Conservation (phyloP, 2,329 filamentous ascomycete species). For the Alternaria triticimaculans region DNA sequence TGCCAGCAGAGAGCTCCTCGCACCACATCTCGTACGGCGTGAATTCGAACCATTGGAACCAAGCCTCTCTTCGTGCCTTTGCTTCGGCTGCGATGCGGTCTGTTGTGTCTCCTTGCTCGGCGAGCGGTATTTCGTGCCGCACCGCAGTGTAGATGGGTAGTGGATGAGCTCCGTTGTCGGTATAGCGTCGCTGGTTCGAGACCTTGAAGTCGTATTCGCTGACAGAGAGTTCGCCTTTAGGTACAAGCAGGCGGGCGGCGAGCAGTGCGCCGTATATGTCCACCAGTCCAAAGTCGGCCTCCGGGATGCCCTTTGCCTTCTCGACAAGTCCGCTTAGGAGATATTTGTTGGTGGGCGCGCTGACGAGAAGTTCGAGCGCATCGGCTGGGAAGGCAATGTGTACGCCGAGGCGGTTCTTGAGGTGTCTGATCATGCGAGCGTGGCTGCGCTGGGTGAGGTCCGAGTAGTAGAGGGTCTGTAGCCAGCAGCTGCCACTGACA, state of each 20-base stretch:
- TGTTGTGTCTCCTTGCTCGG: slow-evolving; percentile 53
- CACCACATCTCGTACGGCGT: slow-evolving; percentile 96
- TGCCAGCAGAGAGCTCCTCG: slow-evolving; percentile 88
- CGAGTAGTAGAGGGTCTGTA: slow-evolving; percentile 86
- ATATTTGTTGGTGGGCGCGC: slow-evolving; percentile 90
- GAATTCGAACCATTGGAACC: slow-evolving; percentile 96
- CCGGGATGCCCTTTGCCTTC: slow-evolving; percentile 82
- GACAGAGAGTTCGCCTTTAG: slow-evolving; percentile 80
- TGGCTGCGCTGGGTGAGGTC: slow-evolving; percentile 75
- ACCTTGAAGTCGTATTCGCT: slow-evolving; percentile 84
- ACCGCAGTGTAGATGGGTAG: slow-evolving; percentile 96
- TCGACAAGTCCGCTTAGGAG: slow-evolving; percentile 88
- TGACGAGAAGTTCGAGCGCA: slow-evolving; percentile 80
- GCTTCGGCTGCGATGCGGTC: slow-evolving; percentile 49
- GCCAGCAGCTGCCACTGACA: slow-evolving; percentile 95
- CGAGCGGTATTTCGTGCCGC: slow-evolving; percentile 86
- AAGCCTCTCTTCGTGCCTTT: slow-evolving; percentile 69
- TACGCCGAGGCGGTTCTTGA: slow-evolving; percentile 82
- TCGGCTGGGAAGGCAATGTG: slow-evolving; percentile 93
- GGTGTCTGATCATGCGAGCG: slow-evolving; percentile 75
- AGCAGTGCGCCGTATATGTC: slow-evolving; percentile 91
- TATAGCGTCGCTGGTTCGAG: slow-evolving; percentile 80
- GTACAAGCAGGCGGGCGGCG: slow-evolving; percentile 83
- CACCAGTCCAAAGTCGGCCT: slow-evolving; percentile 85
- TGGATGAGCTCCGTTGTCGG: slow-evolving; percentile 80